These are phyloP conservation scores for Eutypa lata DNA, from an alignment of 2,329 filamentous ascomycete species.

Conservation along the genomic window DNA sequence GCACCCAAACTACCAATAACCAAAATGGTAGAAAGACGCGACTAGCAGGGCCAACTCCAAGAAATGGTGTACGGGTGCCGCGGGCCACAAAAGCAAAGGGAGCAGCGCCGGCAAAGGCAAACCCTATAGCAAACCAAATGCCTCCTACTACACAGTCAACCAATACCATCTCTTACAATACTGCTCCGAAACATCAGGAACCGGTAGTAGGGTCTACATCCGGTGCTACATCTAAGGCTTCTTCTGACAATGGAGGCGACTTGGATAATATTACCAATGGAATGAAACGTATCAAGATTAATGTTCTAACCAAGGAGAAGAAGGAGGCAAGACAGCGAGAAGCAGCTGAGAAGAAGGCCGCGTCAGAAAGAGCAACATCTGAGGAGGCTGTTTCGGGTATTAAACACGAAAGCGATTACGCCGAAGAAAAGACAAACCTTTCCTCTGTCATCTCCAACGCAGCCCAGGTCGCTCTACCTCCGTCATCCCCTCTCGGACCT, in stretches of 20 bases:
- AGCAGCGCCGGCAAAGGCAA: conserved; percentile 11
- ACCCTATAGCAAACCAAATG: conserved; percentile 3
- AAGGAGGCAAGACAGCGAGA: conserved; percentile 55
- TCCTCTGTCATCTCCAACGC: not conserved
- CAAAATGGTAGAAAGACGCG: not conserved
- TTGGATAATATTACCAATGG: conserved; percentile 55
- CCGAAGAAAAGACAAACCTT: not conserved
- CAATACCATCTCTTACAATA: conserved; percentile 4
- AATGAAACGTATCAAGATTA: conserved; percentile 63
- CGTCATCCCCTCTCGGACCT: too few species aligned
- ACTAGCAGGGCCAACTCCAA: conserved; percentile 40
- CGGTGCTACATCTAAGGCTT: not conserved
- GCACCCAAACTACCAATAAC: not conserved
- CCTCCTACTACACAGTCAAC: conserved; percentile 9
- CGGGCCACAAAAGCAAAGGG: conserved; percentile 36
- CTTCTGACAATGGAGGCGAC: conserved; percentile 31
- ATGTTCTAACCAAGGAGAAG: conserved; percentile 56
- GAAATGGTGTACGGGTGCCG: conserved; percentile 34
- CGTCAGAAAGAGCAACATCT: conserved; percentile 2
- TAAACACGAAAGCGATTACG: not conserved
- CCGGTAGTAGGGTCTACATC: not conserved
- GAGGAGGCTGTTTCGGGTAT: not conserved
- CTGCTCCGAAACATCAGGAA: conserved; percentile 1
- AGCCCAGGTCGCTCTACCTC: too few species aligned
- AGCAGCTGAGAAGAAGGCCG: conserved; percentile 34